Evolutionary conservation across 176 grass and related monocot genomes (phyloP), one percentile per base, ranked within the genome.

Genomic region (Rhynchospora breviuscula): DNA sequence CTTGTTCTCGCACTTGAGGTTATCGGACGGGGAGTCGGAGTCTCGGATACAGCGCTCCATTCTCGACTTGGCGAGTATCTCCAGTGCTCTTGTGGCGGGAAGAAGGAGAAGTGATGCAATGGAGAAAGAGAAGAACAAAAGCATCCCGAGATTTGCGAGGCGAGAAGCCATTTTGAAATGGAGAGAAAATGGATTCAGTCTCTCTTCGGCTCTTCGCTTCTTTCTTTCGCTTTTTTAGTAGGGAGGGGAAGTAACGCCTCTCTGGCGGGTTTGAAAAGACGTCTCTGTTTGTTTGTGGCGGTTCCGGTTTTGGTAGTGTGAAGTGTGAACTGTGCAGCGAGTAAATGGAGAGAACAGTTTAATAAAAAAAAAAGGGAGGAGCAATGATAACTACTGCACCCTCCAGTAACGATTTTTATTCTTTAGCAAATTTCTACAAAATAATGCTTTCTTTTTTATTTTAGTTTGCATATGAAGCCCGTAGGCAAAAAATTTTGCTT

Each of bases 1-100:
- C 88, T 99, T 99, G 0, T 51, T 83, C 6, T 74, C 77, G 79
- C 96, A 98, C 76, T 77, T 12, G 57, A 98, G 88, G 63, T 61
- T 63, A 26, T 74, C 83, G 59, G 88, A 80, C 49, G 35, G 79
- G 52, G 80, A 67, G 15, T 48, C 89, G 18, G 89, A 95, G 82
- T 67, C 80, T 46, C 5, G 70, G 64, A 4, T 12, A 78, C 93
- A 95, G 1, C 76, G 54, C 88, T 93, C 83, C 17, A 95, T 9
- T 19, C 78, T 69, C 82, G 91, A 99, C 65, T 95, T 99, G 65
- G 91, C 86, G 46, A 98, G 91, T 78, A 98, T 67, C 75, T 98
- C 93, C 63, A 86, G 25, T 26, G 79, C 79, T 10, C 2, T 56
- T 1, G 51, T 21, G 8, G 22, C n/a, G 3, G 7, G 63, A 7